Evolutionary conservation across 805 yeast species (phyloP), one percentile per base, ranked within the genome.

Genomic region (Vanderwaltozyma tropicalis): DNA sequence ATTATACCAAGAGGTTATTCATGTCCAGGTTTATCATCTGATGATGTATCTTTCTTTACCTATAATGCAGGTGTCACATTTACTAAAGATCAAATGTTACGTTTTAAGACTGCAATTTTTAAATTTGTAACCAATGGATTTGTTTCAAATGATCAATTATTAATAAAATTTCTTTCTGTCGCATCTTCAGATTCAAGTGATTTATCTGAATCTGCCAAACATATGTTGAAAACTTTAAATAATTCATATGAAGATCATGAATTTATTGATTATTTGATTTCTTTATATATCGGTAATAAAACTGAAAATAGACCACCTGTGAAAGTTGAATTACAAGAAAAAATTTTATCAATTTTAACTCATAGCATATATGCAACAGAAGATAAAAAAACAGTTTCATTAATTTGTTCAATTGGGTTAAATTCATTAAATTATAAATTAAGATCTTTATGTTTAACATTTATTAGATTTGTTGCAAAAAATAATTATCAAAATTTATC

Each of bases 61-160:
- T 69, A 67, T 38, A 73, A 73, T 44, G 85, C 89, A 2, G 89
- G 88, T 20, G 72, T 77, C 0, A 56, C 71, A 0, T 77, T 72
- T 49, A 72, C 72, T 37, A 61, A 64, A 5, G 67, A 66, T 0
- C 74, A 71, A 15, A 55, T 84, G 30, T 44, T 59, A 1, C 47
- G 40, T 5, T 66, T 62, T 34, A 76, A 71, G 42, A 43, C 40
- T 5, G 63, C 68, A 10, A 61, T 73, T 1, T 50, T 64, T 21
- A 48, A 53, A 14, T 55, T 60, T 43, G 48, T 50, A 8, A 40
- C 46, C 3, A 39, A 50, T 31, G 59, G 72, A 37, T 45, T 61
- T 41, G 72, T 71, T 0, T 64, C 69, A 33, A 48, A 62, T n/a
- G 64, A 63, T 5, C 50, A 54, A 3, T 37, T 55, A 15, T 50